Evolutionary conservation across 129 eudicot species (phyloP).

Genomic region (Helianthus tuberosus): DNA sequence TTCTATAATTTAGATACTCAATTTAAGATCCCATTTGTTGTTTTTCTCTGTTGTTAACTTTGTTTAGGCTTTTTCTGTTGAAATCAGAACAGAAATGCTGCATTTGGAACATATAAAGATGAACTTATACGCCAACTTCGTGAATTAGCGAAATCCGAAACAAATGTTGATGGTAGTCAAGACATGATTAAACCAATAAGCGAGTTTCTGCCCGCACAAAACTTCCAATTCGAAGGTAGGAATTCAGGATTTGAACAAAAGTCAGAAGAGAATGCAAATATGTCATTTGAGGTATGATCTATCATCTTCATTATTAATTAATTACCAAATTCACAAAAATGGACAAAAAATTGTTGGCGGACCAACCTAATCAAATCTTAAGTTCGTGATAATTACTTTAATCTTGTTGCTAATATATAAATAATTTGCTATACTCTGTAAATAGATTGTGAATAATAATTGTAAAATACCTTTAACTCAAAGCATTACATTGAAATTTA

Average conservation of each 20-base stretch:
- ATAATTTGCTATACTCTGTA: neutral
- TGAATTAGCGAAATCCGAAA: conserved; percentile 69
- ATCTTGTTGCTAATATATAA: neutral
- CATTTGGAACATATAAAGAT: conserved; percentile 71
- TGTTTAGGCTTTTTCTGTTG: conserved; percentile 28
- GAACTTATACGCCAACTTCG: conserved; percentile 79
- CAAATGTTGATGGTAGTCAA: conserved; percentile 37
- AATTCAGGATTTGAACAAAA: conserved; percentile 32
- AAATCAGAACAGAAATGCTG: conserved; percentile 75
- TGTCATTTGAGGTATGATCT: conserved; percentile 53
- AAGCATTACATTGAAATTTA: neutral
- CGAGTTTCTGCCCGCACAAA: conserved; percentile 30
- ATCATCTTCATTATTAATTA: neutral
- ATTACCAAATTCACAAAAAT: neutral
- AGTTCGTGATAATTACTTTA: neutral
- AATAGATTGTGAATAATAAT: neutral
- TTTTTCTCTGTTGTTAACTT: conserved; percentile 21
- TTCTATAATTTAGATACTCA: too few relatives aligned
- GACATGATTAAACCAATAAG: conserved; percentile 36
- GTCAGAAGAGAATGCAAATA: conserved; percentile 36
- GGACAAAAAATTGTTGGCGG: neutral
- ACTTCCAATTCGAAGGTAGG: conserved; percentile 18
- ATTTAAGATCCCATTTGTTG: neutral
- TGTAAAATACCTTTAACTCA: neutral
- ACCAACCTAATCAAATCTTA: neutral